phyloP scores from a whole-genome alignment of 345 rosid genomes.

The Hibiscus trionum region DNA sequence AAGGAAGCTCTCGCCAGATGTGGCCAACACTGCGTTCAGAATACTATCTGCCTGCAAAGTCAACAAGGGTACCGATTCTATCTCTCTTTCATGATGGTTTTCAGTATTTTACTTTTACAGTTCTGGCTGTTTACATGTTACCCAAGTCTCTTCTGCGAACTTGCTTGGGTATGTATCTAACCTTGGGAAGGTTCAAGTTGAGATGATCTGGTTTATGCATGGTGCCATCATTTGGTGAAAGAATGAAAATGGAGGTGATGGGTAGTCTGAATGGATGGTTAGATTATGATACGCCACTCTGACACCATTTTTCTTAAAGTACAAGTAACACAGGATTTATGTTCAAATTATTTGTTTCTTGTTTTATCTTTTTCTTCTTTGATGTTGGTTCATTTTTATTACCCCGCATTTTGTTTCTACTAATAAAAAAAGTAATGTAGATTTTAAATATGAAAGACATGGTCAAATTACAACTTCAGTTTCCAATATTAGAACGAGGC shows the following conservation, averaged over 20 bases:
- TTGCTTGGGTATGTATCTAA: not conserved
- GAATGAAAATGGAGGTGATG: not conserved
- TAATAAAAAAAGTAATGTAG: no score
- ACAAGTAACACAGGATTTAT: not conserved
- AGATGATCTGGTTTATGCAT: not conserved
- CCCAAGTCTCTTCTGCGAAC: not conserved
- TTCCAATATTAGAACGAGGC: not conserved
- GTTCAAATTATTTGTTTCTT: not conserved
- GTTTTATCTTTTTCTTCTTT: not conserved
- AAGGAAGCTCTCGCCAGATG: slow-evolving; percentile 56
- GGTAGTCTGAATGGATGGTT: not conserved
- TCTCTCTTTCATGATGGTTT: slow-evolving; percentile 7
- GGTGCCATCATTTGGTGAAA: not conserved
- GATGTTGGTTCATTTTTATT: not conserved
- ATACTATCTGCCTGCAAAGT: slow-evolving; percentile 82
- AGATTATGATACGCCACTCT: not conserved
- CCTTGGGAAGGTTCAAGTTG: not conserved
- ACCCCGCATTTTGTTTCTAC: not conserved
- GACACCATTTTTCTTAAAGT: not conserved
- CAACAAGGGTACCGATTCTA: slow-evolving; percentile 57
- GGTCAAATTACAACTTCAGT: not conserved
- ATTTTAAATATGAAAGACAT: not conserved
- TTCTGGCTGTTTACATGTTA: not conserved
- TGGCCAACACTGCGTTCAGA: slow-evolving; percentile 66
- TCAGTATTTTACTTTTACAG: not conserved